phyloP scores from a whole-genome alignment of 768 basidiomycete species.

The Lactifluus hygrophoroides region DNA sequence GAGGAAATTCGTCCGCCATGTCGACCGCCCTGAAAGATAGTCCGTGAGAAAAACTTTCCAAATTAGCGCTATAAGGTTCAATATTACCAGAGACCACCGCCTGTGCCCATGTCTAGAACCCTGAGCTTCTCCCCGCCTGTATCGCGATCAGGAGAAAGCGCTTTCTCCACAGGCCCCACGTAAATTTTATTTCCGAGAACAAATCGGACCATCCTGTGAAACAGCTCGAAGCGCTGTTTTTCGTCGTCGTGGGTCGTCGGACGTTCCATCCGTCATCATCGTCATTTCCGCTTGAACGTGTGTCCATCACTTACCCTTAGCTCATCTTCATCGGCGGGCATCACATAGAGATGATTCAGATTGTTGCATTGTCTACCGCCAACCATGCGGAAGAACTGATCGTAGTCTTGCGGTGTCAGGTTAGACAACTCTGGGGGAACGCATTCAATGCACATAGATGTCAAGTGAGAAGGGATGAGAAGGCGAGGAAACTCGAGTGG shows the following conservation, averaged over 20 bases:
- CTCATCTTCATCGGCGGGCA: slow-evolving; percentile 62
- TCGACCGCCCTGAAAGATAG: slow-evolving; percentile 48
- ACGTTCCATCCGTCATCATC: no score
- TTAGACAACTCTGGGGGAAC: slow-evolving; percentile 31
- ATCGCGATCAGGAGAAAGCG: slow-evolving; percentile 34
- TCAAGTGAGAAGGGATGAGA: background rate
- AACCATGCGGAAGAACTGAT: slow-evolving; percentile 44
- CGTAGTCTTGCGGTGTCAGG: slow-evolving; percentile 33
- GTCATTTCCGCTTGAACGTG: no score
- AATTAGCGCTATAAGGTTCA: background rate
- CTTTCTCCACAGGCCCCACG: slow-evolving; percentile 53
- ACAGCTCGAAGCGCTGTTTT: slow-evolving; percentile 59
- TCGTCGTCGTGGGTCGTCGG: no score
- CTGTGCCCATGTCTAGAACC: slow-evolving; percentile 64
- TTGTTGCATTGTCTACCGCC: slow-evolving; percentile 49
- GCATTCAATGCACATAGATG: slow-evolving; percentile 29
- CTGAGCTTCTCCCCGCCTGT: slow-evolving; percentile 23
- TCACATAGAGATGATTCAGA: slow-evolving; percentile 48
- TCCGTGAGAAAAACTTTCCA: background rate
- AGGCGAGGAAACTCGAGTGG: background rate
- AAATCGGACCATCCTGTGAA: slow-evolving; percentile 60
- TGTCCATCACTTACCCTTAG: slow-evolving; percentile 43
- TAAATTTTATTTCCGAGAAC: slow-evolving; percentile 56
- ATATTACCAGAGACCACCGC: slow-evolving; percentile 50
- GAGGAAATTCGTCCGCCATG: slow-evolving; percentile 64